Percentiles rank a stretch among this genome's conserved stretches.
phyloP scores from a whole-genome alignment of 768 basidiomycete genomes.

The Russula earlei region DNA sequence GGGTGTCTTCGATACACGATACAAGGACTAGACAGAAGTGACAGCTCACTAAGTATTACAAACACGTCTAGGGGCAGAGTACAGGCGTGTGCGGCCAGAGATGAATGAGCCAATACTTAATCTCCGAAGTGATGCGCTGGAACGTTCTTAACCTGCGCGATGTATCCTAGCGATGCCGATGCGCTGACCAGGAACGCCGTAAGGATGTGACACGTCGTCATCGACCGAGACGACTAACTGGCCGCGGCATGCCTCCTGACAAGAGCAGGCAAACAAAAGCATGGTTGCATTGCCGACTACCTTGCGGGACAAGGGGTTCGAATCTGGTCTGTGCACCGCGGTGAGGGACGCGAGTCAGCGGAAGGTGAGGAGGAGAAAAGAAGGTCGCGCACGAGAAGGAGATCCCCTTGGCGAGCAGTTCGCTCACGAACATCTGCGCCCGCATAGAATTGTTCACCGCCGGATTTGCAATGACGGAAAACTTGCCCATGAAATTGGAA shows the following conservation, averaged over 20 bases:
- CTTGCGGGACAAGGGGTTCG: neutral
- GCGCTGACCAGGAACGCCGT: constrained; percentile 4
- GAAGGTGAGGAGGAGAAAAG: too few relatives aligned
- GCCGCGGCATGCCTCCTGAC: neutral
- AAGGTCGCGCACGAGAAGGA: neutral
- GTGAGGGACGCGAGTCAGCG: neutral
- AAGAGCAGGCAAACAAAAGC: neutral
- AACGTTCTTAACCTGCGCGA: neutral
- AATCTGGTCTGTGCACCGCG: neutral
- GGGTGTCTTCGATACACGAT: too few relatives aligned
- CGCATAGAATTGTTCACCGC: neutral
- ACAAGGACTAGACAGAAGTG: too few relatives aligned
- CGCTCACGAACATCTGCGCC: neutral
- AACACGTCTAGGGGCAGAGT: neutral
- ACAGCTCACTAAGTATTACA: too few relatives aligned
- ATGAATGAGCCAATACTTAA: neutral
- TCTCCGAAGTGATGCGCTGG: neutral
- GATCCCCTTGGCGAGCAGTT: neutral
- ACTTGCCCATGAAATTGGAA: constrained; percentile 2
- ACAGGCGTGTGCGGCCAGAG: neutral
- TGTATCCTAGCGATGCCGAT: neutral
- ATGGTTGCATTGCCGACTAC: neutral
- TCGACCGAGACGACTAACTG: constrained; percentile 1
- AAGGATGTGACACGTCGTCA: neutral
- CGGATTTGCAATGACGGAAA: constrained; percentile 3